These are phyloP conservation scores for Escovopsis sp. DNA, from an alignment of 2,329 filamentous ascomycete genomes.

Conservation along the genomic window DNA sequence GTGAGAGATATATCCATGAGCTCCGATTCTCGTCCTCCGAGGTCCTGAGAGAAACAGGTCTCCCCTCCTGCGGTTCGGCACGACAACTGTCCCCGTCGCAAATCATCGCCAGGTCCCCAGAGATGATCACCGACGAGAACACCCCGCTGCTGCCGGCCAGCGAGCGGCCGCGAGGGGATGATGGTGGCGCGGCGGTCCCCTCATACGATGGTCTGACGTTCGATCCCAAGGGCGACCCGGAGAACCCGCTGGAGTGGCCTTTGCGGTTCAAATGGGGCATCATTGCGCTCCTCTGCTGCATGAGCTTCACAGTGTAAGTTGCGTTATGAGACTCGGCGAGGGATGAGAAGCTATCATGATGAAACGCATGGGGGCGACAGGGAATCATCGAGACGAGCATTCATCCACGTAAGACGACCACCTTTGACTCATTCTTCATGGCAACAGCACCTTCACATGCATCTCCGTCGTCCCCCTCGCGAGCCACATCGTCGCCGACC, in stretches of 20 bases:
- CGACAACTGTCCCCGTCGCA: too few relatives aligned
- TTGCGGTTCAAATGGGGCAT: conserved; percentile 35
- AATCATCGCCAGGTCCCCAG: background rate
- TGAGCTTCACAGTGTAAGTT: conserved; percentile 40
- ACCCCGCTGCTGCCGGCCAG: background rate
- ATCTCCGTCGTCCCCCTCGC: conserved; percentile 40
- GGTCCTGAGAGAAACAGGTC: too few relatives aligned
- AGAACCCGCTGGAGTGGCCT: conserved; percentile 38
- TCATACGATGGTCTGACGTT: background rate
- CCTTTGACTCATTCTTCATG: background rate
- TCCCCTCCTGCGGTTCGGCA: too few relatives aligned
- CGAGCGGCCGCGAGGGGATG: background rate
- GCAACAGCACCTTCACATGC: conserved; percentile 38
- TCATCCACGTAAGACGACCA: background rate
- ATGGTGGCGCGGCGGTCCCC: background rate
- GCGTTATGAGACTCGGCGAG: too few relatives aligned
- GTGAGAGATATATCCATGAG: too few relatives aligned
- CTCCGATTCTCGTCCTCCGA: too few relatives aligned
- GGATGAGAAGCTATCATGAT: too few relatives aligned
- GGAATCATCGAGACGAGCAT: background rate
- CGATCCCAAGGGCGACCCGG: background rate
- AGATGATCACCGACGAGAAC: background rate
- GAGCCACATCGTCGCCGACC: conserved; percentile 32
- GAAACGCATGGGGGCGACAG: background rate
- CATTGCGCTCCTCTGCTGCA: conserved; percentile 35